Evolutionary conservation across 2,329 filamentous ascomycete species (phyloP).

Genomic region (Mollisiaceae sp.): DNA sequence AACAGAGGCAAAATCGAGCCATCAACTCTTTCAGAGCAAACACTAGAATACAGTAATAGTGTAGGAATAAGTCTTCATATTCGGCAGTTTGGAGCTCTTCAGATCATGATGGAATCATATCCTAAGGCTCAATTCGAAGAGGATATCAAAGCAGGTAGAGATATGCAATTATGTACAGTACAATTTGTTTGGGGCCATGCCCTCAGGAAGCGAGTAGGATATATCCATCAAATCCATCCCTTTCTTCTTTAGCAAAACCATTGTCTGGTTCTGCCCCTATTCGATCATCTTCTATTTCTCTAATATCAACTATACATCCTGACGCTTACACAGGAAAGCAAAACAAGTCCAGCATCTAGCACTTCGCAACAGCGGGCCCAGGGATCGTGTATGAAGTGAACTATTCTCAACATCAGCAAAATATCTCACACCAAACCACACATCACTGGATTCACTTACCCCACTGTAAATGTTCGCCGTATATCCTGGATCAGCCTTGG

Average conservation of each 20-base stretch:
- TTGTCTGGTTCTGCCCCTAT: not conserved
- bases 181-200: not conserved
- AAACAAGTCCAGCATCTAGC: conserved; percentile 2
- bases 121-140: not conserved
- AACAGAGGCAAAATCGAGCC: too few species aligned
- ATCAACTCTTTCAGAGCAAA: too few species aligned
- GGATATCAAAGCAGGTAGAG: not conserved
- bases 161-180: not conserved
- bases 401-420: not conserved
- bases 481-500: conserved; percentile 26
- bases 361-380: conserved; percentile 24
- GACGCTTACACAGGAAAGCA: not conserved
- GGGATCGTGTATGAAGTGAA: conserved; percentile 30
- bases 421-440: not conserved
- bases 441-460: conserved; percentile 2
- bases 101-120: too few species aligned
- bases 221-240: not conserved
- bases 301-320: not conserved
- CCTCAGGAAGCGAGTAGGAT: not conserved
- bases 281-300: not conserved
- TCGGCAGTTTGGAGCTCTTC: too few species aligned
- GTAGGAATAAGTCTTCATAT: too few species aligned
- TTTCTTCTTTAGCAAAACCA: not conserved
- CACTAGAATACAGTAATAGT: too few species aligned
- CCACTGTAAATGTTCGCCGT: conserved; percentile 25